These are phyloP conservation scores for Moniliella sp. DNA, from an alignment of 1,284 basidiomycete genomes.

Conservation along the genomic window DNA sequence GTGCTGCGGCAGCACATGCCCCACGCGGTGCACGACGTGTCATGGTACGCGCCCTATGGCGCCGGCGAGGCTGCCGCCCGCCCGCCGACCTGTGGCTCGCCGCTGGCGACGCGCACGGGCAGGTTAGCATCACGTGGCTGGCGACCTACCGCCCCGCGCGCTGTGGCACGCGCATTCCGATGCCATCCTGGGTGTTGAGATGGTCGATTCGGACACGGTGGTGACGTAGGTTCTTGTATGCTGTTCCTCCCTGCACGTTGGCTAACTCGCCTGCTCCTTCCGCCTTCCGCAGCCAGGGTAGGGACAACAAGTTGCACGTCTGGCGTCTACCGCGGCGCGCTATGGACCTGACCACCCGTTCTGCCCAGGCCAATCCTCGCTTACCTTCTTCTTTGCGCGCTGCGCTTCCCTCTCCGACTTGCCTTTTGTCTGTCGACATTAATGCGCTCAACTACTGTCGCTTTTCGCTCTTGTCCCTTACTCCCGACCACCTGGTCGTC, in stretches of 20 bases:
- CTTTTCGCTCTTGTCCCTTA: constrained; percentile 43
- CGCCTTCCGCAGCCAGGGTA: constrained; percentile 45
- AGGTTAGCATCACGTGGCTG: too few species aligned
- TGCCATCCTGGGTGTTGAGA: constrained; percentile 50
- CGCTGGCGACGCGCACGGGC: too few species aligned
- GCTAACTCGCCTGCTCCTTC: background rate
- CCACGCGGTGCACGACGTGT: too few species aligned
- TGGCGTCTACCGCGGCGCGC: constrained; percentile 35
- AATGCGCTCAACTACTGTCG: constrained; percentile 75
- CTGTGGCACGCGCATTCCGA: constrained; percentile 59
- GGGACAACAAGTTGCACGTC: constrained; percentile 60
- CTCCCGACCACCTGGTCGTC: constrained; percentile 5
- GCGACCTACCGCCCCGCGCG: constrained; percentile 44
- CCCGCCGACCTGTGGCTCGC: too few species aligned
- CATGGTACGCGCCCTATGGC: too few species aligned
- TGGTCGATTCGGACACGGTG: constrained; percentile 47
- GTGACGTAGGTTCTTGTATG: constrained; percentile 45
- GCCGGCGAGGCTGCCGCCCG: too few species aligned
- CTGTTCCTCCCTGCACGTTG: background rate
- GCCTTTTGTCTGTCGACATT: constrained; percentile 52
- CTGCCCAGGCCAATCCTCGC: too few species aligned
- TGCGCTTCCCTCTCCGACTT: constrained; percentile 39
- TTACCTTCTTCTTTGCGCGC: constrained; percentile 42
- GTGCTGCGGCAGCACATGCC: too few species aligned
- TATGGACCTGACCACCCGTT: too few species aligned